These are phyloP conservation scores for Syncephalastrum contaminatum DNA, from an alignment of 371 early-diverging fungal genomes.

Conservation along the genomic window DNA sequence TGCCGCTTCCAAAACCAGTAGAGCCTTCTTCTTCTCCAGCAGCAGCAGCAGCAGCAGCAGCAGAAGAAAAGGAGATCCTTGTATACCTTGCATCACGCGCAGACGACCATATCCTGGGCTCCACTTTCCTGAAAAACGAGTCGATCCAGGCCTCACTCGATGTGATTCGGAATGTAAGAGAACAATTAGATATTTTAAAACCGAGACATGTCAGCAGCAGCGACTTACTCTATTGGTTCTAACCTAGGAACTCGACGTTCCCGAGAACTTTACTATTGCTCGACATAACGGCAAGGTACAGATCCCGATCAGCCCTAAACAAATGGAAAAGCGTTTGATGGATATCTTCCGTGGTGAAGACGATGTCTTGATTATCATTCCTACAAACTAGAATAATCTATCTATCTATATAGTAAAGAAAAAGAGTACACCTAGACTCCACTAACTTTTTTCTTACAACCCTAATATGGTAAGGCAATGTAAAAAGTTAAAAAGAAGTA, in stretches of 20 bases:
- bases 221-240: not conserved
- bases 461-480: too few species aligned
- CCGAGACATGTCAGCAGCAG: too few species aligned
- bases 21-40: constrained; percentile 1
- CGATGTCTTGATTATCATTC: constrained; percentile 51
- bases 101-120: constrained; percentile 51
- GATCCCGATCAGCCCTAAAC: constrained; percentile 65
- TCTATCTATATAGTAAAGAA: too few species aligned
- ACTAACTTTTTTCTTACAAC: too few species aligned
- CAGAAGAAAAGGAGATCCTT: constrained; percentile 47
- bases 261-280: constrained; percentile 47
- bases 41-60: too few species aligned
- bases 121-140: constrained; percentile 52
- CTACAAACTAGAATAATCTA: constrained; percentile 7
- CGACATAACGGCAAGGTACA: constrained; percentile 63
- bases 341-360: constrained; percentile 54
- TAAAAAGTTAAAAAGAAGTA: too few species aligned
- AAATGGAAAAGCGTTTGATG: constrained; percentile 50
- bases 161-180: constrained; percentile 44
- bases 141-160: constrained; percentile 45
- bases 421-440: too few species aligned
- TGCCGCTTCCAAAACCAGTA: constrained; percentile 1
- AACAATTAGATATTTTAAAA: not conserved
- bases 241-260: constrained; percentile 62
- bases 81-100: constrained; percentile 41